Base-by-base conservation (phyloP, 108 stramenopile species). In the Fistulifera pelliculosa region DNA sequence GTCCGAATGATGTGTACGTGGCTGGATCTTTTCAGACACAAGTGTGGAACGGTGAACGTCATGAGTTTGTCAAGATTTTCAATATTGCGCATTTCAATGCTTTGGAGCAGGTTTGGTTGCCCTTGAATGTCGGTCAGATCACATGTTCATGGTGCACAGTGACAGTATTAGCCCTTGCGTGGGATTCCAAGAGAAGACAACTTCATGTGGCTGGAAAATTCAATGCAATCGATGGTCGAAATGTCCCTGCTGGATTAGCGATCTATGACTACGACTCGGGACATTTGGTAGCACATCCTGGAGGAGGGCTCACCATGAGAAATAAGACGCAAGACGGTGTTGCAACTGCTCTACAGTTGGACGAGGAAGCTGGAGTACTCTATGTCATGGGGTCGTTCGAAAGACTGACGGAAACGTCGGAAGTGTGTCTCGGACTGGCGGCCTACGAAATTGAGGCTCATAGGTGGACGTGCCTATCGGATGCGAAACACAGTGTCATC, bases 11-110 rank as follows among this genome's bases (percentile, higher is more conserved):
- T 54, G 77, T 92, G 0, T 91, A 75, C 55, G 88, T 87, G 42
- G 90, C 86, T 18, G 90, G 94, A 7, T 87, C 90, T 16, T 96
- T 96, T 66, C 78, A 90, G 56, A 94, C 91, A 31, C 88, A 91
- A 55, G 95, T 94, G 6, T 96, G 95, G 95, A 94, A 86, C 63
- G 95, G 94, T 16, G 76, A 90, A 31, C 74, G 74, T 23, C 80
- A 86, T 49, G 83, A 85, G 47, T 96, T 96, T 71, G 94, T 94
- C 58, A 85, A 85, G 54, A 91, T 96, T 52, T 89, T 73, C 76
- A 93, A 96, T 56, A 86, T 96, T 62, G 95, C 93, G 13, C 84
- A 89, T 54, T 91, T 79, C 64, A 86, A 94, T 65, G 73, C 85
- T 3, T 68, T 76, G 3, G 74, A 85, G 25, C 73, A 93, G 52